Percentiles rank a stretch among this genome's conserved stretches.
phyloP scores from a whole-genome alignment of 305 asterid genomes.

The Vinca major region DNA sequence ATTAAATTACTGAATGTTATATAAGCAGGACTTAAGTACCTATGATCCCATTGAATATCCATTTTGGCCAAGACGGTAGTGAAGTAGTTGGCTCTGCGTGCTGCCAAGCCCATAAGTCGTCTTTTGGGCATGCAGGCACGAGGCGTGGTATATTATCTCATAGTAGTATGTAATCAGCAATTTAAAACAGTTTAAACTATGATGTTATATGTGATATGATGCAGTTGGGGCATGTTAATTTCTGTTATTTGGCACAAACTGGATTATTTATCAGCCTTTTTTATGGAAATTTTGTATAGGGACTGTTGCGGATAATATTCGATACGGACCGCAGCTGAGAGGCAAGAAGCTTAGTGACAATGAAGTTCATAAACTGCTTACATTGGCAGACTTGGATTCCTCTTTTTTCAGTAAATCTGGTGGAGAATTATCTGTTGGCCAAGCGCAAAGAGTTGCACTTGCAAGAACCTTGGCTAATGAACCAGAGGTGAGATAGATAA shows the following conservation, averaged over 20 bases:
- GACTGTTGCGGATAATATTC: conserved; percentile 55
- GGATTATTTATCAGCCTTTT: neutral
- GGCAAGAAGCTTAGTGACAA: conserved; percentile 48
- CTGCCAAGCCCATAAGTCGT: too few relatives aligned
- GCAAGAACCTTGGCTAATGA: conserved; percentile 73
- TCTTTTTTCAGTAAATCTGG: conserved; percentile 49
- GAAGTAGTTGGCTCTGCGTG: too few relatives aligned
- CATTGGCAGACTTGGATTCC: conserved; percentile 55
- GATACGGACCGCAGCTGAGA: conserved; percentile 56
- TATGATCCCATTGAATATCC: too few relatives aligned
- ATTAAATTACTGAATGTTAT: too few relatives aligned
- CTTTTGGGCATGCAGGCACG: too few relatives aligned
- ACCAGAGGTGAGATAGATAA: conserved; percentile 39
- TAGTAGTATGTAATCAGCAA: neutral
- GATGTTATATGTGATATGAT: too few relatives aligned
- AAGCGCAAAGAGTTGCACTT: conserved; percentile 74
- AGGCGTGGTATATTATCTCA: neutral
- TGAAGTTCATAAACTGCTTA: conserved; percentile 43
- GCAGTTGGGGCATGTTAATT: neutral
- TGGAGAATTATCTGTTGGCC: conserved; percentile 66
- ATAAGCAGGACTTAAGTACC: too few relatives aligned
- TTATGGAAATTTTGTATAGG: conserved; percentile 28
- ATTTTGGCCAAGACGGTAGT: too few relatives aligned
- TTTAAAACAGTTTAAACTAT: neutral
- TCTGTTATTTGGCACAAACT: neutral